Evolutionary conservation across 129 eudicot genomes (phyloP).

Genomic region (Logfia minima): DNA sequence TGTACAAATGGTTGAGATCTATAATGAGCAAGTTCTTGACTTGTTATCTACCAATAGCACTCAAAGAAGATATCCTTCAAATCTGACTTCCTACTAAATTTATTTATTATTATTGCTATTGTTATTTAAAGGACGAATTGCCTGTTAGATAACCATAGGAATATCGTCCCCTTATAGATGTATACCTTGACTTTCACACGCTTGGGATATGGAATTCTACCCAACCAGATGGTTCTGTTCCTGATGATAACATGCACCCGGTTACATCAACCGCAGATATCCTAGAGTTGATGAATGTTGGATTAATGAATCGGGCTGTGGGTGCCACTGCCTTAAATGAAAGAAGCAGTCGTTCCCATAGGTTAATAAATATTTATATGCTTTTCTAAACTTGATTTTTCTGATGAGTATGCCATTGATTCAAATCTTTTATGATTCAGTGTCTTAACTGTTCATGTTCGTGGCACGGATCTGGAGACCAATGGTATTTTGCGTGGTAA

Average conservation of each 20-base stretch:
- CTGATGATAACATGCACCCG: slow-evolving; percentile 87
- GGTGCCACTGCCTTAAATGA: slow-evolving; percentile 89
- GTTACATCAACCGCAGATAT: slow-evolving; percentile 77
- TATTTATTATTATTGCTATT: no score
- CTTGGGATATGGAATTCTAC: slow-evolving; percentile 79
- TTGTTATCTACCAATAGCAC: slow-evolving; percentile 42
- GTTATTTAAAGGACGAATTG: not conserved
- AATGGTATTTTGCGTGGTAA: slow-evolving; percentile 63
- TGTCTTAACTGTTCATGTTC: slow-evolving; percentile 81
- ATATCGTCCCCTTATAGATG: slow-evolving; percentile 4
- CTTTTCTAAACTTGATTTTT: not conserved
- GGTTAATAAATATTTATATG: slow-evolving; percentile 37
- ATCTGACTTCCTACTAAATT: slow-evolving; percentile 12
- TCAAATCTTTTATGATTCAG: slow-evolving; percentile 36
- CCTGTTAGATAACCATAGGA: not conserved
- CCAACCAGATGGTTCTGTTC: slow-evolving; percentile 89
- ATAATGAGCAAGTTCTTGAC: slow-evolving; percentile 94
- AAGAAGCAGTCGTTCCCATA: slow-evolving; percentile 95
- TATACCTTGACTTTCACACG: slow-evolving; percentile 75
- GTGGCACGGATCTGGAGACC: slow-evolving; percentile 75
- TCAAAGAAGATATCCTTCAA: slow-evolving; percentile 81
- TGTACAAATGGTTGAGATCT: slow-evolving; percentile 96
- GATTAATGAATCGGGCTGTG: slow-evolving; percentile 75
- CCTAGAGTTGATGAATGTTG: slow-evolving; percentile 72
- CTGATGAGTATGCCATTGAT: not conserved